Conservation (phyloP, 129 eudicot genomes). For the Sambucus nigra region DNA sequence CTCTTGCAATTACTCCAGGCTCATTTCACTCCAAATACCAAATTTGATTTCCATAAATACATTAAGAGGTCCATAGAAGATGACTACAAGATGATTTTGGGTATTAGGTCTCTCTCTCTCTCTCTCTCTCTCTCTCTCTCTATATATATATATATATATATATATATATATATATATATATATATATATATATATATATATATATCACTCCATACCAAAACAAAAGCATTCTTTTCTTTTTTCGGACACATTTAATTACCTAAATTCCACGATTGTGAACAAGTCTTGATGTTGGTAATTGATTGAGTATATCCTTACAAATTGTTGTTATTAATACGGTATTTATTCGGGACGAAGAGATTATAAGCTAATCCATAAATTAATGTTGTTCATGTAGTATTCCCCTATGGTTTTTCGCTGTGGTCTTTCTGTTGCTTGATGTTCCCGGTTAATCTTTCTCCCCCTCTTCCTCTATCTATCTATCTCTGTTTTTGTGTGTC, state of each 20-base stretch:
- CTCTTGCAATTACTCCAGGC: slow-evolving; percentile 28
- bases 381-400: slow-evolving; percentile 32
- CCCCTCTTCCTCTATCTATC: not conserved
- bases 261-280: no score
- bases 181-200: no score
- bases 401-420: slow-evolving; percentile 55
- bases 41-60: slow-evolving; percentile 73
- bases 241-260: no score
- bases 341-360: no score
- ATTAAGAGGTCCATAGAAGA: slow-evolving; percentile 75
- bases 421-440: slow-evolving; percentile 45
- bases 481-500: not conserved
- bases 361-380: not conserved
- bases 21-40: slow-evolving; percentile 54
- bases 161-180: not conserved
- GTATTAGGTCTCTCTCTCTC: slow-evolving; percentile 44
- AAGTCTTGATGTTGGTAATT: no score
- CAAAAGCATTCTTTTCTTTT: no score
- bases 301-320: no score
- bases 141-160: not conserved
- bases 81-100: slow-evolving; percentile 62
- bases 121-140: not conserved
- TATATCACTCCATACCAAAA: no score
- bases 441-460: slow-evolving; percentile 34
- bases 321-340: no score